A percentile compares a stretch with the other conserved stretches of the same genome.
Conservation (phyloP, 192 early-diverging fungal species). For the Backusella tuberculispora region DNA sequence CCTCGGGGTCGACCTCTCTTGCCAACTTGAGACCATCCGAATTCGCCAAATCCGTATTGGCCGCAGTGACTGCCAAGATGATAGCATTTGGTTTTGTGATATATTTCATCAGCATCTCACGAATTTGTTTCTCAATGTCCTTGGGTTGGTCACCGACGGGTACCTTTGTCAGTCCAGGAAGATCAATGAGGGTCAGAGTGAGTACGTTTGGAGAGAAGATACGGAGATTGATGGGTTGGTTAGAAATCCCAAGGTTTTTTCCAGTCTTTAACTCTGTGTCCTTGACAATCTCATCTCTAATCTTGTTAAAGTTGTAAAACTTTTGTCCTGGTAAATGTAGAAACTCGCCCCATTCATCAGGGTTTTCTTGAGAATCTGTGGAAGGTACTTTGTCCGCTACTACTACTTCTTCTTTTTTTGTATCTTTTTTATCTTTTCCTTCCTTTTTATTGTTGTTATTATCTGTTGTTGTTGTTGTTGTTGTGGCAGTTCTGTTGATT, state of each 20-base stretch:
- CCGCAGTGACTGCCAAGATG: slow-evolving; percentile 96
- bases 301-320: slow-evolving; percentile 96
- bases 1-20: slow-evolving; percentile 97
- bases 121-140: slow-evolving; percentile 98
- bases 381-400: not conserved
- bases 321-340: slow-evolving; percentile 97
- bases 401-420: not conserved
- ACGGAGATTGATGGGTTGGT: slow-evolving; percentile 95
- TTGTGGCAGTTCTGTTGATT: slow-evolving; percentile 81
- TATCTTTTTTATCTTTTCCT: not conserved
- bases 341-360: slow-evolving; percentile 99
- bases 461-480: not conserved
- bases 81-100: slow-evolving; percentile 98
- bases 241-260: slow-evolving; percentile 85
- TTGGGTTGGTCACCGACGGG: slow-evolving; percentile 99
- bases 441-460: not conserved
- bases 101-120: slow-evolving; percentile 98
- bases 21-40: slow-evolving; percentile 98
- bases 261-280: slow-evolving; percentile 92
- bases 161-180: slow-evolving; percentile 98
- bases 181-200: slow-evolving; percentile 96
- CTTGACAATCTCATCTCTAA: slow-evolving; percentile 92
- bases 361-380: slow-evolving; percentile 56
- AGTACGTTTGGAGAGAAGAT: slow-evolving; percentile 98
- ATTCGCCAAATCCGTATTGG: slow-evolving; percentile 99